Conservation (phyloP, 2,329 filamentous ascomycete species). For the Paradendryphiella salina region DNA sequence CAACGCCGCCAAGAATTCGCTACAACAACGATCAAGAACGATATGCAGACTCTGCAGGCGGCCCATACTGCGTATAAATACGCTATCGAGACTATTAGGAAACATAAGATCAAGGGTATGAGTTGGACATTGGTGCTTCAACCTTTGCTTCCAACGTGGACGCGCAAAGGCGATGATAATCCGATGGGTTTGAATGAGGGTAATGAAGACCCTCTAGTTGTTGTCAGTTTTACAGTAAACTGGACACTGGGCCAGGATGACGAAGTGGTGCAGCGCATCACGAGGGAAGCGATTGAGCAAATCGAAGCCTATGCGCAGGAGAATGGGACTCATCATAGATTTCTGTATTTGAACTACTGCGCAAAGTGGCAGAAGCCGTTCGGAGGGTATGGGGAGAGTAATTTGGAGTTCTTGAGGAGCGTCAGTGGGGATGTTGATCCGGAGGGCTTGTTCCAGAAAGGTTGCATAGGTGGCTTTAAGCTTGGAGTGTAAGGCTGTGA, state of each 20-base stretch:
- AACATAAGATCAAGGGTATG: constrained; percentile 30
- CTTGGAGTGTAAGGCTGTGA: constrained; percentile 3
- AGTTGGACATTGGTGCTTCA: constrained; percentile 41
- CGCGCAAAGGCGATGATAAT: constrained; percentile 18
- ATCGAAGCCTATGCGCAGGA: constrained; percentile 38
- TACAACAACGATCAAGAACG: constrained; percentile 46
- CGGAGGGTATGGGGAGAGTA: constrained; percentile 36
- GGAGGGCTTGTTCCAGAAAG: constrained; percentile 42
- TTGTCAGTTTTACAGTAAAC: constrained; percentile 43
- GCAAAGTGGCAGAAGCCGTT: constrained; percentile 46
- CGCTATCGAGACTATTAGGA: constrained; percentile 30
- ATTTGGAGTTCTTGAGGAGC: constrained; percentile 28
- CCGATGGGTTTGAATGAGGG: constrained; percentile 17
- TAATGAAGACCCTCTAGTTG: constrained; percentile 34
- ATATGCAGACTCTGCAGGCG: constrained; percentile 35
- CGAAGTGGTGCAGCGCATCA: constrained; percentile 30
- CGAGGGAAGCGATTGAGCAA: constrained; percentile 32
- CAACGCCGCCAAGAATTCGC: constrained; percentile 36
- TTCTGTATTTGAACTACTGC: constrained; percentile 45
- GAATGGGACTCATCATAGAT: constrained; percentile 22
- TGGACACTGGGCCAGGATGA: constrained; percentile 38
- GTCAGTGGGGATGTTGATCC: constrained; percentile 45
- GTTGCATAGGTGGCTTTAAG: constrained; percentile 44
- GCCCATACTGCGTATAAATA: constrained; percentile 34
- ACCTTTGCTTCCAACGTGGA: constrained; percentile 21